A percentile compares a stretch with the other conserved stretches of the same genome.
Conservation (phyloP, 176 grass and related monocot species). For the Tillandsia leiboldiana region DNA sequence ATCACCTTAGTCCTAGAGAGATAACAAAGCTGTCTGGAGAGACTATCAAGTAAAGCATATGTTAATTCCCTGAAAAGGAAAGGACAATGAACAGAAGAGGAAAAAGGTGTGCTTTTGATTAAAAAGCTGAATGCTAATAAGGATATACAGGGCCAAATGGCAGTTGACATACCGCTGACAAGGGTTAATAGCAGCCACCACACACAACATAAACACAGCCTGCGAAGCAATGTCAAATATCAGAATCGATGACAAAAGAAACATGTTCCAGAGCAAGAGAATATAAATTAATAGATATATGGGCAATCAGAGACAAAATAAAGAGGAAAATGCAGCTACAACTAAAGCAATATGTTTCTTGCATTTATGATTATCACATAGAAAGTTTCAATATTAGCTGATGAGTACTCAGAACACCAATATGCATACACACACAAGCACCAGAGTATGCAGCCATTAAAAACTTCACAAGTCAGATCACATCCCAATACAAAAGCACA, state of each 20-base stretch:
- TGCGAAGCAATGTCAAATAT: conserved; percentile 26
- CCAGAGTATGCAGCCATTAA: background rate
- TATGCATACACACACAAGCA: too few relatives aligned
- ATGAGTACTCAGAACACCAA: too few relatives aligned
- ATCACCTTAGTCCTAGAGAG: conserved; percentile 66
- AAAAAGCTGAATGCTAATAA: background rate
- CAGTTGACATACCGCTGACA: conserved; percentile 53
- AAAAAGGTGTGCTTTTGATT: conserved; percentile 1
- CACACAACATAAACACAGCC: conserved; percentile 90
- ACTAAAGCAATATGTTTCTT: background rate
- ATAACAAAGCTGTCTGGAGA: conserved; percentile 64
- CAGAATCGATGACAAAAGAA: background rate
- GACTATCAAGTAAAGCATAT: conserved; percentile 71
- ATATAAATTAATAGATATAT: too few relatives aligned
- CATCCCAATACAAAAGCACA: background rate
- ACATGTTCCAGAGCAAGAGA: too few relatives aligned
- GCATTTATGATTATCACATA: too few relatives aligned
- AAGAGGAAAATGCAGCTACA: conserved; percentile 2
- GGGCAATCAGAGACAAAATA: background rate
- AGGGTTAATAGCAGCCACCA: conserved; percentile 62
- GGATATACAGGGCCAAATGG: background rate
- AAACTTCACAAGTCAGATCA: background rate
- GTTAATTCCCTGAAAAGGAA: conserved; percentile 41
- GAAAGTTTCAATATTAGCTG: too few relatives aligned
- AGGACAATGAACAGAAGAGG: conserved; percentile 22